Evolutionary conservation across 495 filamentous ascomycete genomes (phyloP).

Genomic region (Aspergillus kassunensis): DNA sequence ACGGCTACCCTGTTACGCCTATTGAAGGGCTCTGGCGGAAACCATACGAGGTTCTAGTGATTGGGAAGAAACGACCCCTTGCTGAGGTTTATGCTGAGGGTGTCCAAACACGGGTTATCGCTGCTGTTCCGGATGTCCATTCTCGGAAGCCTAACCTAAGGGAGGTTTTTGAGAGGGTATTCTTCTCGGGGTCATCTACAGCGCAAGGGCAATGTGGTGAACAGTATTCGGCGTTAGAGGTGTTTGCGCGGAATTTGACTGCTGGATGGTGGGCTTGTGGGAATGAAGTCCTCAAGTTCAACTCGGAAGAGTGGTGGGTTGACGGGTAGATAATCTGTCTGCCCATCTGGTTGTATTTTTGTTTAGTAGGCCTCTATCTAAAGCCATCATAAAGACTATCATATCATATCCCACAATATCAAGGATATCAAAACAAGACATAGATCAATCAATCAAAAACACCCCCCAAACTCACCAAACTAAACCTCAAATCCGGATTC

Average conservation of each 20-base stretch:
- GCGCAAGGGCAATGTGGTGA: neutral
- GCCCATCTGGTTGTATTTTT: too few species aligned
- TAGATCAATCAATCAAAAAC: conserved; percentile 53
- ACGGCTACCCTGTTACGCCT: conserved; percentile 65
- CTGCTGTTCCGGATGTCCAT: conserved; percentile 84
- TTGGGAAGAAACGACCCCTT: conserved; percentile 47
- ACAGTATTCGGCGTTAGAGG: conserved; percentile 65
- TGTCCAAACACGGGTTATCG: too few species aligned
- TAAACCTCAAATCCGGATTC: conserved; percentile 70
- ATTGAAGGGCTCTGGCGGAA: conserved; percentile 72
- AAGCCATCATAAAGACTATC: neutral
- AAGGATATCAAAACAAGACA: neutral
- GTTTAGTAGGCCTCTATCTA: neutral
- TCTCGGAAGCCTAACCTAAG: conserved; percentile 81
- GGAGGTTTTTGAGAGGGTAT: conserved; percentile 47
- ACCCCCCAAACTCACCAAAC: conserved; percentile 65
- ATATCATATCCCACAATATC: neutral
- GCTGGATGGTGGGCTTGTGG: conserved; percentile 89
- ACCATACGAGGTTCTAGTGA: conserved; percentile 79
- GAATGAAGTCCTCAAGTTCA: conserved; percentile 79
- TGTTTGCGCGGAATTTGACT: conserved; percentile 84
- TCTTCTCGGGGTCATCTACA: conserved; percentile 24
- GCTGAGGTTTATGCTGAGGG: conserved; percentile 29
- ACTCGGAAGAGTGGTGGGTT: conserved; percentile 65
- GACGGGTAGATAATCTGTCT: too few species aligned